Percentiles rank a stretch among this genome's conserved stretches.
These are phyloP conservation scores for Suillus cothurnatus DNA, from an alignment of 768 basidiomycete species.

Conservation along the genomic window DNA sequence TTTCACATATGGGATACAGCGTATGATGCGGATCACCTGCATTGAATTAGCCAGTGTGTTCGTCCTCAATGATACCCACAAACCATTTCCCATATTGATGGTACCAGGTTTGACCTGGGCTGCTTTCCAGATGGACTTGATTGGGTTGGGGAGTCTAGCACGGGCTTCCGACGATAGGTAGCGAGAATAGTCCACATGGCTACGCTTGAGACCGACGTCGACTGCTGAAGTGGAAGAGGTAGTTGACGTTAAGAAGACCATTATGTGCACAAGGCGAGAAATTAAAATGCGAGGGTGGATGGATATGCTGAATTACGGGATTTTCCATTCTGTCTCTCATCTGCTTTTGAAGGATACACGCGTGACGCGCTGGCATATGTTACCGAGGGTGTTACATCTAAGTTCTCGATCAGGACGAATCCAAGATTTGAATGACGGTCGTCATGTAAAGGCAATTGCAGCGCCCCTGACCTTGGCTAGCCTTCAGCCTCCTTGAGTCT, in stretches of 20 bases:
- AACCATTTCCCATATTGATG: slow-evolving; percentile 42
- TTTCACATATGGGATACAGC: slow-evolving; percentile 34
- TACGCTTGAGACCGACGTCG: slow-evolving; percentile 24
- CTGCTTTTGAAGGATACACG: slow-evolving; percentile 4
- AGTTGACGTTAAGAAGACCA: slow-evolving; percentile 29
- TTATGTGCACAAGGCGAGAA: slow-evolving; percentile 10
- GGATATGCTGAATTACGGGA: neutral
- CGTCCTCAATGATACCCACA: neutral
- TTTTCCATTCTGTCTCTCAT: neutral
- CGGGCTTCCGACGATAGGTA: slow-evolving; percentile 38
- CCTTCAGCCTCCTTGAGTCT: slow-evolving; percentile 1
- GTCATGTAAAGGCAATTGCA: neutral
- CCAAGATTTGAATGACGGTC: neutral
- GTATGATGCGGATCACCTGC: slow-evolving; percentile 37
- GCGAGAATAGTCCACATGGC: slow-evolving; percentile 32
- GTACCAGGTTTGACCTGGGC: slow-evolving; percentile 37
- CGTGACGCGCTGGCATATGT: neutral
- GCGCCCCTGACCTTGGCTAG: neutral
- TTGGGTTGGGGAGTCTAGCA: slow-evolving; percentile 36
- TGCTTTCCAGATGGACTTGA: slow-evolving; percentile 39
- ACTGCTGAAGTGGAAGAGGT: slow-evolving; percentile 14
- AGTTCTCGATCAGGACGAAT: neutral
- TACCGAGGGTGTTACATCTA: too few relatives aligned
- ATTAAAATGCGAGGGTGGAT: neutral
- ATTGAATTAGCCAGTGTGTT: neutral